Conservation (phyloP, 176 grass and related monocot species). For the Areca catechu region DNA sequence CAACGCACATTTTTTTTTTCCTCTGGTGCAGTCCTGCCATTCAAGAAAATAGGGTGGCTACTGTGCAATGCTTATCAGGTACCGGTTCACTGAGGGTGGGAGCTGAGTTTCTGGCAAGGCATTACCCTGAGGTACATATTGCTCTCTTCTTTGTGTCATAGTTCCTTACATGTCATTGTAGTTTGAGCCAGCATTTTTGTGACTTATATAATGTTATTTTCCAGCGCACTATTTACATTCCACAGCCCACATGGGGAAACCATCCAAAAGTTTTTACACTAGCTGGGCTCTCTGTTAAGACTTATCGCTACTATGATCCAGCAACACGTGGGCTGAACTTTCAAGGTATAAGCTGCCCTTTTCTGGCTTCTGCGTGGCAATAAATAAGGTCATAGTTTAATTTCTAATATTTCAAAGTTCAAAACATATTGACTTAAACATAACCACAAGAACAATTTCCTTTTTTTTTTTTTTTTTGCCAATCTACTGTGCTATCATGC, state of each 20-base stretch:
- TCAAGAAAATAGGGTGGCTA: slow-evolving; percentile 71
- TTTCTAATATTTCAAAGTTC: too few species aligned
- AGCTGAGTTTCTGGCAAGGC: slow-evolving; percentile 89
- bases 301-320: slow-evolving; percentile 91
- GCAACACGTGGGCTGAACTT: slow-evolving; percentile 69
- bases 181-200: not conserved
- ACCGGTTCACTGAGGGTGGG: slow-evolving; percentile 93
- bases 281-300: slow-evolving; percentile 63
- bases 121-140: slow-evolving; percentile 69
- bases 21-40: slow-evolving; percentile 56
- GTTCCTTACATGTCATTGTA: not conserved
- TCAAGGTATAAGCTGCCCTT: slow-evolving; percentile 32
- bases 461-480: too few species aligned
- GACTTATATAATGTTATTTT: slow-evolving; percentile 1
- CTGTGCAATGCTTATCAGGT: slow-evolving; percentile 87
- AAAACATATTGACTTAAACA: too few species aligned
- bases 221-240: slow-evolving; percentile 84
- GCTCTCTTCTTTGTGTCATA: not conserved
- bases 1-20: not conserved
- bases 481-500: too few species aligned
- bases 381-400: too few species aligned
- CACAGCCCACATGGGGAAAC: slow-evolving; percentile 92
- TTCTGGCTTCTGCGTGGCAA: not conserved
- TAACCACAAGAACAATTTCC: too few species aligned
- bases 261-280: slow-evolving; percentile 84